Base-by-base conservation (phyloP, 2,329 filamentous ascomycete species). In the Pseudocercospora musae region DNA sequence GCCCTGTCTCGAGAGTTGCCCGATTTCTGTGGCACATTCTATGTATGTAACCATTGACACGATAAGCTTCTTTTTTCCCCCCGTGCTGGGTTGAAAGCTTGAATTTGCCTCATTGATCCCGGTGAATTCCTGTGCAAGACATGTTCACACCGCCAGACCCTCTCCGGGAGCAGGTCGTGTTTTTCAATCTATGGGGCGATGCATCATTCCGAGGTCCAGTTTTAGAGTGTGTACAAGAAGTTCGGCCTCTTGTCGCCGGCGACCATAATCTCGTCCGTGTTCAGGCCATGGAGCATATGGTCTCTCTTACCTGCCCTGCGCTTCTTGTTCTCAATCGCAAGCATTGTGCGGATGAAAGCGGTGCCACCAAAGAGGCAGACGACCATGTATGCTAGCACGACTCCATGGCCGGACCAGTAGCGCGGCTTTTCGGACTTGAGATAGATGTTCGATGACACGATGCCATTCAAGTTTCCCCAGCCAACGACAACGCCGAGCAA, bases 401-500 rank as follows among this genome's bases (percentile, higher is more conserved):
- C 82, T 3, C 85, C 87, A 69, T 97, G 92, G 0, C 93, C 93
- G 1, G 86, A 65, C 52, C 60, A 64, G 56, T 66, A 63, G 37
- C 60, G 61, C 23, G 68, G 63, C 64, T 65, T 68, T 54, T 69
- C 65, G 7, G 61, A 53, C 18, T 52, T 57, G 33, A 70, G 78
- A 69, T 91, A 96, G 69, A 96, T 92, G 74, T 96, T 96, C 65
- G 85, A 88, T 69, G 84, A 87, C 15, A 96, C 89, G 25, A 96
- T 86, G 40, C 92, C 93, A 73, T 96, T 96, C 48, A 97, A 79
- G 73, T 97, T 96, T 31, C 93, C 93, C 90, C 91, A 96, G 33
- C 77, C 92, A 64, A 96, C 96, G 57, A 96, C 89, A 66, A 96
- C 58, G 0, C 93, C 93, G 0, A 96, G 78, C 0, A 91, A 89